Conservation (phyloP, 2,329 filamentous ascomycete genomes). For the Beauveria asiatica region DNA sequence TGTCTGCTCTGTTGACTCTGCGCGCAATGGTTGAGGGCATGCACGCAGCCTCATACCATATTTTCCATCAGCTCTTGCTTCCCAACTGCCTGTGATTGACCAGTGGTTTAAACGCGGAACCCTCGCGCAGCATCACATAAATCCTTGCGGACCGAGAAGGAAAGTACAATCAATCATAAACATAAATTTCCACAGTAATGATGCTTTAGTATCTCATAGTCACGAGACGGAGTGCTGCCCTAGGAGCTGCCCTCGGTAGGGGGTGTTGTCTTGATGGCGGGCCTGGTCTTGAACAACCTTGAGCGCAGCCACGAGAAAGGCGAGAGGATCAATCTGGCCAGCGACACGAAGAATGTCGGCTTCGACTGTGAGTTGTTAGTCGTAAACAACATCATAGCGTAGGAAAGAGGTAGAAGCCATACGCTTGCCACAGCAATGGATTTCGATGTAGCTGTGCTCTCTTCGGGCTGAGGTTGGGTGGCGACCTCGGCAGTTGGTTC, state of each 20-base stretch:
- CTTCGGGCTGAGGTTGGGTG: background rate
- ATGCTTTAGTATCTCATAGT: constrained; percentile 7
- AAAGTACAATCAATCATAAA: constrained; percentile 9
- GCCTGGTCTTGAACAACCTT: constrained; percentile 6
- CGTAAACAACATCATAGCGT: background rate
- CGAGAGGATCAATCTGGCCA: constrained; percentile 8
- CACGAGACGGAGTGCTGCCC: constrained; percentile 1
- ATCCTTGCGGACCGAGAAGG: background rate
- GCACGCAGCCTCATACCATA: background rate
- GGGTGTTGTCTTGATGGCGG: background rate
- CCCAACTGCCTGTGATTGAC: background rate
- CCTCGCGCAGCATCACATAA: constrained; percentile 5
- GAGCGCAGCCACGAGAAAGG: constrained; percentile 11
- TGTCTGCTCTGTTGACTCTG: background rate
- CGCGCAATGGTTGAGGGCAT: background rate
- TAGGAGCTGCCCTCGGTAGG: constrained; percentile 7
- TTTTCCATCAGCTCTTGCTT: background rate
- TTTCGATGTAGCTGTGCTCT: background rate
- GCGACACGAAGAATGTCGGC: constrained; percentile 6
- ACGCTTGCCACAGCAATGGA: background rate
- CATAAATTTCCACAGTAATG: constrained; percentile 8
- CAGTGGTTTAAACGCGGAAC: background rate
- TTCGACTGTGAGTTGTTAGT: constrained; percentile 8
- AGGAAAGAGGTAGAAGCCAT: background rate
- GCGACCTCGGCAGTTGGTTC: background rate